These are phyloP conservation scores for Cucumis variabilis DNA, from an alignment of 331 rosid genomes.

Conservation along the genomic window DNA sequence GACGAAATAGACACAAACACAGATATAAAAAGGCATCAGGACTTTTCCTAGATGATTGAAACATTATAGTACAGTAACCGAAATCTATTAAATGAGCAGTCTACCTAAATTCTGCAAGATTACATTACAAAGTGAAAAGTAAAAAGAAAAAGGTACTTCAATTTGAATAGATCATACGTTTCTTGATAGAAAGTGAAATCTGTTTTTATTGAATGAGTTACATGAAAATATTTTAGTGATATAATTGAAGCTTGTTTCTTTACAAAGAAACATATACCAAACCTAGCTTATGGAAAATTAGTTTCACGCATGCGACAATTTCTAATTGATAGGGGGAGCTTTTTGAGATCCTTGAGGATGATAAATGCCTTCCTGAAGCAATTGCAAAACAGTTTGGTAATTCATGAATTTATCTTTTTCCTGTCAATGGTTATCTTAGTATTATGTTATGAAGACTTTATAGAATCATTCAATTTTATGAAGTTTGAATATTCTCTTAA, in stretches of 20 bases:
- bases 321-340: conserved; percentile 76
- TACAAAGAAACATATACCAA: not conserved
- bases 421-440: not conserved
- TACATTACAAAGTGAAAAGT: not conserved
- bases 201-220: not conserved
- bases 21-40: not conserved
- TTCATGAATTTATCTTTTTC: conserved; percentile 25
- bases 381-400: conserved; percentile 97
- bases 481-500: not conserved
- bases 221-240: not conserved
- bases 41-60: not conserved
- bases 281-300: conserved; percentile 18
- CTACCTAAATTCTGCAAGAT: not conserved
- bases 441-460: conserved; percentile 17
- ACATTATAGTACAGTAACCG: not conserved
- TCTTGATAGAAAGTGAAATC: conserved; percentile 10
- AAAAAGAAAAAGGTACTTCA: not conserved
- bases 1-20: not conserved
- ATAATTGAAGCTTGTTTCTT: not conserved
- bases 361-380: conserved; percentile 97
- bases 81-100: not conserved
- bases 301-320: conserved; percentile 25
- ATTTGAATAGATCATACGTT: not conserved
- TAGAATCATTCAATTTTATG: conserved; percentile 10
- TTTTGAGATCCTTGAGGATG: conserved; percentile 98